Evolutionary conservation across 352 stramenopile species (phyloP).

Genomic region (Globisporangium sylvaticum): DNA sequence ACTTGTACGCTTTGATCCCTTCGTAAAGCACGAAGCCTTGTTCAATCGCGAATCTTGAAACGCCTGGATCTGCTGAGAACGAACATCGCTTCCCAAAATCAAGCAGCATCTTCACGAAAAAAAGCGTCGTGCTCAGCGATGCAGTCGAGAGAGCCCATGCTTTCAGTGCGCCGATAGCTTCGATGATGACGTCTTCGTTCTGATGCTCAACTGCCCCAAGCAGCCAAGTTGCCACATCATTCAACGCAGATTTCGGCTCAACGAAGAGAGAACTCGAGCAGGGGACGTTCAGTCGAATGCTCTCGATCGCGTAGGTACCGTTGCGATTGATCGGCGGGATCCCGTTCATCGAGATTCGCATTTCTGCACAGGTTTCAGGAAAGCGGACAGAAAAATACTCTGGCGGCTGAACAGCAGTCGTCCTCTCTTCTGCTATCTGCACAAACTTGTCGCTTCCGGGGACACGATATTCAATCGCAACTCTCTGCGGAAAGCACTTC

Average conservation of each 20-base stretch:
- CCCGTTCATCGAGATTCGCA: slow-evolving; percentile 64
- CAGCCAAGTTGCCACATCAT: slow-evolving; percentile 63
- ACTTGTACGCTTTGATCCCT: slow-evolving; percentile 44
- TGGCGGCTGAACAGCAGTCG: slow-evolving; percentile 15
- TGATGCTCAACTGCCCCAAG: slow-evolving; percentile 36
- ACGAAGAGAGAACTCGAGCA: slow-evolving; percentile 54
- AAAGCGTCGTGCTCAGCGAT: slow-evolving; percentile 61
- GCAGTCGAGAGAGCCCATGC: slow-evolving; percentile 77
- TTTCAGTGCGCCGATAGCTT: slow-evolving; percentile 61
- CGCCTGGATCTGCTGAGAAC: slow-evolving; percentile 5
- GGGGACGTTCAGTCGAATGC: slow-evolving; percentile 57
- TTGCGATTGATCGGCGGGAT: slow-evolving; percentile 62
- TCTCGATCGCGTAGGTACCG: slow-evolving; percentile 62
- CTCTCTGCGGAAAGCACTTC: slow-evolving; percentile 50
- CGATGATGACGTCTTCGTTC: slow-evolving; percentile 51
- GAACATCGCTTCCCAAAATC: slow-evolving; percentile 23
- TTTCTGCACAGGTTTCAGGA: slow-evolving; percentile 34
- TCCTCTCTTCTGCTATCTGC: slow-evolving; percentile 30
- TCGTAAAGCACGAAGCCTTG: slow-evolving; percentile 39
- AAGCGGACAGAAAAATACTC: slow-evolving; percentile 43
- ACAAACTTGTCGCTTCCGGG: slow-evolving; percentile 35
- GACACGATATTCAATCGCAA: slow-evolving; percentile 54
- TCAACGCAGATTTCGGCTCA: slow-evolving; percentile 51
- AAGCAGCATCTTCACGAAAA: slow-evolving; percentile 72
- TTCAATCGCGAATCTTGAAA: slow-evolving; percentile 40